phyloP scores from a whole-genome alignment of 306 rosid species.

The Begonia peltatifolia region DNA sequence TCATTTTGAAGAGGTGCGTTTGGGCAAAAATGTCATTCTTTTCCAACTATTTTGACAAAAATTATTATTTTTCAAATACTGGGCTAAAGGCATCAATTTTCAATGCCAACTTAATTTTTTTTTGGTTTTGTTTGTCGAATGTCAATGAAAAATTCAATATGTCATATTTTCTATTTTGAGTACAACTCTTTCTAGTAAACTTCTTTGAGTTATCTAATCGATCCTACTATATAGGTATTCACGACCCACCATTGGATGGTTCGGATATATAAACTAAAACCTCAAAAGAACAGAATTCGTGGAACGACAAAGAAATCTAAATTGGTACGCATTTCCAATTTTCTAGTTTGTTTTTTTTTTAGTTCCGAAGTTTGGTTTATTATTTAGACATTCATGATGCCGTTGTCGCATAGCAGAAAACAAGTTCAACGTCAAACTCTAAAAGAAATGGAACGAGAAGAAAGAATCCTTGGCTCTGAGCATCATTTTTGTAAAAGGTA shows the following conservation, averaged over 20 bases:
- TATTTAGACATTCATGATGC: neutral
- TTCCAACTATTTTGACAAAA: neutral
- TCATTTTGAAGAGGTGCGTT: constrained; percentile 90
- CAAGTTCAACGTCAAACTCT: constrained; percentile 31
- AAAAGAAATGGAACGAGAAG: constrained; percentile 32
- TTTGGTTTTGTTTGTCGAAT: no score
- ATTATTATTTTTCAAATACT: no score
- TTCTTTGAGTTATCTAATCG: neutral
- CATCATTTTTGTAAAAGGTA: neutral
- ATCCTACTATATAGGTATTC: constrained; percentile 47
- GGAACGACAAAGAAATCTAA: constrained; percentile 73
- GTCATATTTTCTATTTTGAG: no score
- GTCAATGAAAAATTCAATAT: no score
- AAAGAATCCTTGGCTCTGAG: constrained; percentile 63
- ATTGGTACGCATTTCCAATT: constrained; percentile 30
- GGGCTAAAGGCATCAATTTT: no score
- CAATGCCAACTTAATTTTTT: no score
- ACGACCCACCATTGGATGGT: constrained; percentile 99
- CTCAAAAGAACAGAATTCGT: constrained; percentile 77
- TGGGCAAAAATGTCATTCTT: neutral
- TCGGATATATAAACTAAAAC: constrained; percentile 83
- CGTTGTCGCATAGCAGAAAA: constrained; percentile 37
- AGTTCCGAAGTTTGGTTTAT: neutral
- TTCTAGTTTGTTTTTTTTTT: neutral
- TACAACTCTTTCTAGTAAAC: no score